Conservation (phyloP, 2,329 filamentous ascomycete species). For the Sporothrix brasiliensis region DNA sequence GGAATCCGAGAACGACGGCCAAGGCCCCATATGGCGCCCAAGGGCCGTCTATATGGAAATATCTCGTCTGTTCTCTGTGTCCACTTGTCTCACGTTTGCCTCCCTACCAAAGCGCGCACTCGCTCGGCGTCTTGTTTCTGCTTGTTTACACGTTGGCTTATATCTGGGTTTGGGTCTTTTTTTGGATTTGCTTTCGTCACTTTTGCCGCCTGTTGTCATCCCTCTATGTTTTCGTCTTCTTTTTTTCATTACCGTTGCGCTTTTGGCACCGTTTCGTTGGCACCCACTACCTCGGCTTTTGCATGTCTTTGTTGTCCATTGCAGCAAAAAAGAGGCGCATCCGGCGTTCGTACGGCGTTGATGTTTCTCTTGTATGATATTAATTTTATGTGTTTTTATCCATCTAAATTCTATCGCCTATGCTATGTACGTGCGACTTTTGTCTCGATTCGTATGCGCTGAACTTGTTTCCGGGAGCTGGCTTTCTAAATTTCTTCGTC, state of each 20-base stretch:
- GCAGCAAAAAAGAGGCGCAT: constrained; percentile 32
- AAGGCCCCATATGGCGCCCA: neutral
- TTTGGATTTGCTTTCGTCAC: constrained; percentile 4
- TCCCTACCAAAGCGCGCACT: neutral
- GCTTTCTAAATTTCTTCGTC: neutral
- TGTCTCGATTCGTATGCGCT: neutral
- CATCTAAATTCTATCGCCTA: neutral
- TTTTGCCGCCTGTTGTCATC: constrained; percentile 20
- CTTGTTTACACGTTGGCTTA: constrained; percentile 28
- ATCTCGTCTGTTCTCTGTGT: neutral
- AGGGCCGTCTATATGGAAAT: too few relatives aligned
- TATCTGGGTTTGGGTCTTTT: constrained; percentile 28
- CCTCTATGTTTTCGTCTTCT: constrained; percentile 7
- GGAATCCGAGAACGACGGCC: neutral
- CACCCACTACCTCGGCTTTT: constrained; percentile 27
- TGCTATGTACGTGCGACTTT: neutral
- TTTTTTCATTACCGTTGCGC: constrained; percentile 1
- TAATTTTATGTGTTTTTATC: constrained; percentile 12
- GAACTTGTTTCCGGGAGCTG: neutral
- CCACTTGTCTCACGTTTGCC: neutral
- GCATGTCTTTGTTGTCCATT: constrained; percentile 30
- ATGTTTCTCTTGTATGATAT: constrained; percentile 27
- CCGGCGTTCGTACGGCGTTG: constrained; percentile 31
- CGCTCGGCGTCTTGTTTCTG: constrained; percentile 24
- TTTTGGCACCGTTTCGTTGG: constrained; percentile 1